Conservation (phyloP, 345 rosid species). For the Diplotaxis tenuifolia region DNA sequence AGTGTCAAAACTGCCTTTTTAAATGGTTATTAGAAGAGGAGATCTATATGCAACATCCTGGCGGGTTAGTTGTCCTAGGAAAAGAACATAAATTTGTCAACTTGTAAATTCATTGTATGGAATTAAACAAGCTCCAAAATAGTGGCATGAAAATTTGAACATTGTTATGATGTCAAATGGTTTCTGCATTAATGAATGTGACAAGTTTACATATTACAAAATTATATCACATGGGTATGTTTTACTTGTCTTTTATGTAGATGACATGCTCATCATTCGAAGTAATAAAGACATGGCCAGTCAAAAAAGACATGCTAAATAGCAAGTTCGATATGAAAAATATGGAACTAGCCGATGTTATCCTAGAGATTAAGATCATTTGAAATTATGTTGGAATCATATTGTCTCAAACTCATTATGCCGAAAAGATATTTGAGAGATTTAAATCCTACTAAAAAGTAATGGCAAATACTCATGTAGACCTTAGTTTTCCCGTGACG, state of each 20-base stretch:
- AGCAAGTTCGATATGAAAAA: background rate
- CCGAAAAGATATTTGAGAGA: background rate
- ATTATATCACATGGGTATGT: background rate
- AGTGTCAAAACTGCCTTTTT: no score
- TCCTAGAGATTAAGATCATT: background rate
- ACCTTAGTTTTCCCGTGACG: no score
- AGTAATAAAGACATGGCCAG: no score
- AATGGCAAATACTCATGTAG: constrained; percentile 47
- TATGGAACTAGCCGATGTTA: background rate
- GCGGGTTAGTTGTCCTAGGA: no score
- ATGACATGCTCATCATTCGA: no score
- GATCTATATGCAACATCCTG: no score
- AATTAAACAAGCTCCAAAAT: background rate
- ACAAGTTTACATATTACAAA: no score
- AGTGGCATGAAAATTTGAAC: background rate
- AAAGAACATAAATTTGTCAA: no score
- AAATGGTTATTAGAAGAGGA: no score
- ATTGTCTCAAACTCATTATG: background rate
- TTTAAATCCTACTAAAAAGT: constrained; percentile 28
- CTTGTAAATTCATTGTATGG: no score
- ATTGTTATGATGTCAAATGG: background rate
- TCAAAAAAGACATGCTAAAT: background rate
- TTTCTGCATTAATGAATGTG: background rate
- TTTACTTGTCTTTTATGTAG: background rate
- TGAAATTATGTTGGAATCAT: background rate